Evolutionary conservation across 2,329 filamentous ascomycete species (phyloP).

Genomic region (Epichloe uncinata): DNA sequence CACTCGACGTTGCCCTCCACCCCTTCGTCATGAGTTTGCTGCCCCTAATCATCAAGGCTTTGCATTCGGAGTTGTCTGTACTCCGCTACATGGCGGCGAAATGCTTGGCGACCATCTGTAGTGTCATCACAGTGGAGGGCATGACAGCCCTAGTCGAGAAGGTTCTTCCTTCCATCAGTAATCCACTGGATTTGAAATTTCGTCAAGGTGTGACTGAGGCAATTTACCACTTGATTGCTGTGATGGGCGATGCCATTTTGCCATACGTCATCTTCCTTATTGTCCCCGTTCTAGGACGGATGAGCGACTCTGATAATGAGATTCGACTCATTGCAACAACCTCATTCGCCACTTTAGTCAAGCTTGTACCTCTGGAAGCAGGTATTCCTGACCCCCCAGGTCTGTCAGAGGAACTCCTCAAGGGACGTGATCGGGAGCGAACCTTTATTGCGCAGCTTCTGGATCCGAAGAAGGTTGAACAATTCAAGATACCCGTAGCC

Average conservation of each 20-base stretch:
- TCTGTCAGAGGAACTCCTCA: slow-evolving; percentile 73
- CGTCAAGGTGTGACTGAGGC: slow-evolving; percentile 90
- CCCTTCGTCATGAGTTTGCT: slow-evolving; percentile 72
- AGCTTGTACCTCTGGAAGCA: slow-evolving; percentile 90
- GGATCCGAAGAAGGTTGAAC: slow-evolving; percentile 91
- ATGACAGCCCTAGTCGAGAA: slow-evolving; percentile 94
- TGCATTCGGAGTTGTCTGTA: slow-evolving; percentile 80
- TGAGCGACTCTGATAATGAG: slow-evolving; percentile 97
- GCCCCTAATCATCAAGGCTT: slow-evolving; percentile 72
- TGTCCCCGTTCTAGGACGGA: slow-evolving; percentile 87
- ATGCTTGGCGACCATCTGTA: slow-evolving; percentile 93
- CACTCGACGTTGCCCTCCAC: slow-evolving; percentile 61
- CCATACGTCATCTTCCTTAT: slow-evolving; percentile 99
- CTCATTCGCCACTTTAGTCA: slow-evolving; percentile 92
- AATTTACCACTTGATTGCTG: slow-evolving; percentile 92
- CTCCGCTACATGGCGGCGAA: slow-evolving; percentile 96
- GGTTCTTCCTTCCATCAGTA: slow-evolving; percentile 83
- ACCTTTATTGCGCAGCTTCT: slow-evolving; percentile 96
- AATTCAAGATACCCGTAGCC: slow-evolving; percentile 83
- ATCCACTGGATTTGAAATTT: slow-evolving; percentile 74
- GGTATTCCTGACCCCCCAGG: slow-evolving; percentile 97
- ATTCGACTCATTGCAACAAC: slow-evolving; percentile 90
- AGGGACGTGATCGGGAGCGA: slow-evolving; percentile 83
- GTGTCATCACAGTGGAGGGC: slow-evolving; percentile 83
- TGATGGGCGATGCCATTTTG: slow-evolving; percentile 92